Conservation (phyloP, 495 filamentous ascomycete species). For the Aspergillus olivimuriae region DNA sequence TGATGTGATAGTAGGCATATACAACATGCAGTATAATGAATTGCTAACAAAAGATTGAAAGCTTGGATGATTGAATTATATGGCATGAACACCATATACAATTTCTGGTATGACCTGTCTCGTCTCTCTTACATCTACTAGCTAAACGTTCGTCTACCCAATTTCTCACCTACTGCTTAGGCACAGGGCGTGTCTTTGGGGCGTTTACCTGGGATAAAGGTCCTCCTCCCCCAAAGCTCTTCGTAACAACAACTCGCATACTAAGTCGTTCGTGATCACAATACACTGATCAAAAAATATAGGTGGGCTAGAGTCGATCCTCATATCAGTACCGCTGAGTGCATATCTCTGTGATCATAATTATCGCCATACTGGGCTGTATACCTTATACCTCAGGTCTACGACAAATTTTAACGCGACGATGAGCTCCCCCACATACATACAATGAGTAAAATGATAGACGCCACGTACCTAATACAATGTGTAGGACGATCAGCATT, state of each 20-base stretch:
- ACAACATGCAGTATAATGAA: too few relatives aligned
- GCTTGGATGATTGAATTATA: too few relatives aligned
- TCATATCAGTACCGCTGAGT: slow-evolving; percentile 39
- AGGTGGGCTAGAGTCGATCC: slow-evolving; percentile 25
- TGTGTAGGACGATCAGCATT: slow-evolving; percentile 32
- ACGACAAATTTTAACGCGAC: slow-evolving; percentile 66
- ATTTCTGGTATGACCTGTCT: neutral
- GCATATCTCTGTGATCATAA: slow-evolving; percentile 54
- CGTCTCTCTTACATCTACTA: neutral
- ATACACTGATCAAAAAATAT: neutral
- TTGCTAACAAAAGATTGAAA: too few relatives aligned
- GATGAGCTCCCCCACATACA: slow-evolving; percentile 50
- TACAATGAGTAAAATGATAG: too few relatives aligned
- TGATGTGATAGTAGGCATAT: too few relatives aligned
- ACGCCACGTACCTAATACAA: too few relatives aligned
- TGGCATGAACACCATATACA: too few relatives aligned
- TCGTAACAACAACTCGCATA: slow-evolving; percentile 2
- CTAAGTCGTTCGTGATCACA: neutral
- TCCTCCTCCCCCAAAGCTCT: slow-evolving; percentile 29
- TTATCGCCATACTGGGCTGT: slow-evolving; percentile 58
- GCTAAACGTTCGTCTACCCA: neutral
- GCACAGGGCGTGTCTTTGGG: slow-evolving; percentile 64
- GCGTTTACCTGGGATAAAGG: slow-evolving; percentile 64
- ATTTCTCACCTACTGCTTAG: slow-evolving; percentile 43
- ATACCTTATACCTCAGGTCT: slow-evolving; percentile 65